A percentile compares a stretch with the other conserved stretches of the same genome.
phyloP scores from a whole-genome alignment of 306 rosid genomes.

The Psophocarpus tetragonolobus region DNA sequence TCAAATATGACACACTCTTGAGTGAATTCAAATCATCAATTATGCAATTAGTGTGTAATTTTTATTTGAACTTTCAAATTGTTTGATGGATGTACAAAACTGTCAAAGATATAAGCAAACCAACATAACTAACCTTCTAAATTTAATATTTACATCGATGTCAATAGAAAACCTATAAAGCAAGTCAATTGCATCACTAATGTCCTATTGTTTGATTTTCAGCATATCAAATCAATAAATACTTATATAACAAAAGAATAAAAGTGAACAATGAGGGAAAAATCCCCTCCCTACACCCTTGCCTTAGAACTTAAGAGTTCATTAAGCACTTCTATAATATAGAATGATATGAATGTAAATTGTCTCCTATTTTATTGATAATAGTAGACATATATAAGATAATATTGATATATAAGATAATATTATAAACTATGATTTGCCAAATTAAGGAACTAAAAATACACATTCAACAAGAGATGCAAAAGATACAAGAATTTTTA shows the following conservation, averaged over 20 bases:
- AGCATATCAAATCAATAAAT: conserved; percentile 53
- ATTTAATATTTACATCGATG: conserved; percentile 94
- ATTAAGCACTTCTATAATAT: no score
- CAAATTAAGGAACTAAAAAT: no score
- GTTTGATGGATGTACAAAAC: conserved; percentile 29
- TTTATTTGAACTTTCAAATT: conserved; percentile 34
- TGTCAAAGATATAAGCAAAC: conserved; percentile 14
- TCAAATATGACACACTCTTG: conserved; percentile 98
- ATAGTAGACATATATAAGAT: no score
- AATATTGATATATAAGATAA: no score
- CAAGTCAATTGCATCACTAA: conserved; percentile 95
- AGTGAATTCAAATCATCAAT: conserved; percentile 92
- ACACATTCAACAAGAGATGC: no score
- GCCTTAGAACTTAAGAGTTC: no score
- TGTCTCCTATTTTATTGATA: no score
- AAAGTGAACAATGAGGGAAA: no score
- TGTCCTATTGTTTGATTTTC: conserved; percentile 94
- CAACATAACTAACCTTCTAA: conserved; percentile 64
- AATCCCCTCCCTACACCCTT: no score
- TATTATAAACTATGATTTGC: no score
- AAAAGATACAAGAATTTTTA: no score
- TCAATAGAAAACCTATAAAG: conserved; percentile 97
- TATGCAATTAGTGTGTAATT: conserved; percentile 55
- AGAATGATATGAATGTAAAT: no score
- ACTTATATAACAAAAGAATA: conserved; percentile 15